Evolutionary conservation across 768 basidiomycete species (phyloP).

Genomic region (Tylopilus sp.): DNA sequence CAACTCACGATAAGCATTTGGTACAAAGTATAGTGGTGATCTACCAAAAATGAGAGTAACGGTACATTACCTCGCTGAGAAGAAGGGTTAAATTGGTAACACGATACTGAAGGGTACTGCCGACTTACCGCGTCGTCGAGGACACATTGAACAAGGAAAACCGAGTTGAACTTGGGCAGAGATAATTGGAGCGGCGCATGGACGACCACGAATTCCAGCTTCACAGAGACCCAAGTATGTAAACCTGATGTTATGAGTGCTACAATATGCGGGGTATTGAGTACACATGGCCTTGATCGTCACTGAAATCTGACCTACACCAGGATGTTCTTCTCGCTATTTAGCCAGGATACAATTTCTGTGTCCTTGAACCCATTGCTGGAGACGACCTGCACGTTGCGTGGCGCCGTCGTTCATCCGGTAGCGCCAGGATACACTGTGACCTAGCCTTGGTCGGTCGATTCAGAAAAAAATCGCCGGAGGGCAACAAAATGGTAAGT

Average conservation of each 20-base stretch:
- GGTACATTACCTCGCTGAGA: background rate
- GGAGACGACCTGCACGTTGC: too few relatives aligned
- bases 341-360: conserved; percentile 11
- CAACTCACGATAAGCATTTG: conserved; percentile 7
- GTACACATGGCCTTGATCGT: conserved; percentile 18
- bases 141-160: conserved; percentile 12
- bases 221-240: background rate
- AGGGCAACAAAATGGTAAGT: background rate
- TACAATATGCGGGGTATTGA: conserved; percentile 6
- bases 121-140: conserved; percentile 1
- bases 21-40: background rate
- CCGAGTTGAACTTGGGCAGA: background rate
- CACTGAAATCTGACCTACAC: conserved; percentile 4
- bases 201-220: background rate
- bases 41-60: background rate
- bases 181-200: background rate
- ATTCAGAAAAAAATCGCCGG: background rate
- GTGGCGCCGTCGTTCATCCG: conserved; percentile 14
- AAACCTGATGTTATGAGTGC: background rate
- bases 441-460: background rate
- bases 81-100: background rate
- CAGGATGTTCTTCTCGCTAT: conserved; percentile 15
- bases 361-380: background rate
- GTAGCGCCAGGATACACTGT: conserved; percentile 1
- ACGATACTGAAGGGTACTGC: background rate